A percentile compares a stretch with the other conserved stretches of the same genome.
Conservation (phyloP, 2,329 filamentous ascomycete species). For the Penicillium sclerotiorum region DNA sequence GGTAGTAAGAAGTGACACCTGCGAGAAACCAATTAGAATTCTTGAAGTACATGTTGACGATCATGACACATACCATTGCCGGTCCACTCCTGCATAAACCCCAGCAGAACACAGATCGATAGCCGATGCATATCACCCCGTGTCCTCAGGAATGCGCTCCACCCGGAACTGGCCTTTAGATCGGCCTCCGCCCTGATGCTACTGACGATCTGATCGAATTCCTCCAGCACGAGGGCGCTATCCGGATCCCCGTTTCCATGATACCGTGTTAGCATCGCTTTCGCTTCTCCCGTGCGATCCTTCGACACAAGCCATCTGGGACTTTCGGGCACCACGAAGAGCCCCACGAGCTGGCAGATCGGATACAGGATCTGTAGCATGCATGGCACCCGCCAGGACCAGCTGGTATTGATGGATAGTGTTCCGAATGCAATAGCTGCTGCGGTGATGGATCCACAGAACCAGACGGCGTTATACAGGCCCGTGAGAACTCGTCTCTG, state of each 20-base stretch:
- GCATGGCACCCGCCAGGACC: constrained; percentile 63
- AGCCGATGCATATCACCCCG: constrained; percentile 24
- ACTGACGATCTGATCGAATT: constrained; percentile 29
- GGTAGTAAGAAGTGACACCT: constrained; percentile 38
- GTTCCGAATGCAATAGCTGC: constrained; percentile 20
- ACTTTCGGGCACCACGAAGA: constrained; percentile 63
- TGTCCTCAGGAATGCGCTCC: constrained; percentile 21
- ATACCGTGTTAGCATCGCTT: constrained; percentile 60
- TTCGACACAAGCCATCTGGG: constrained; percentile 65
- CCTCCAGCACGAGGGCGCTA: constrained; percentile 24
- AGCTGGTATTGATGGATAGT: constrained; percentile 19
- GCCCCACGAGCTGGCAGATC: constrained; percentile 51
- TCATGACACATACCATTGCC: constrained; percentile 29
- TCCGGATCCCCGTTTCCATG: constrained; percentile 55
- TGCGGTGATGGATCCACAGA: constrained; percentile 25
- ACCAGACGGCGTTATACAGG: constrained; percentile 35
- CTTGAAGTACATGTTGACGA: no score
- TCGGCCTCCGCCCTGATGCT: constrained; percentile 22
- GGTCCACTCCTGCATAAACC: constrained; percentile 32
- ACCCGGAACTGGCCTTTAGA: constrained; percentile 15
- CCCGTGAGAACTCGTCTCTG: constrained; percentile 32
- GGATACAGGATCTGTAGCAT: constrained; percentile 54
- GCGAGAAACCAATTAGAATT: background rate
- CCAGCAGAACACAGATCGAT: constrained; percentile 23
- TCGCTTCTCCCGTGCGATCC: constrained; percentile 59